A percentile compares a stretch with the other conserved stretches of the same genome.
Conservation (phyloP, 2,329 filamentous ascomycete genomes). For the Sclerotinia spermophila region DNA sequence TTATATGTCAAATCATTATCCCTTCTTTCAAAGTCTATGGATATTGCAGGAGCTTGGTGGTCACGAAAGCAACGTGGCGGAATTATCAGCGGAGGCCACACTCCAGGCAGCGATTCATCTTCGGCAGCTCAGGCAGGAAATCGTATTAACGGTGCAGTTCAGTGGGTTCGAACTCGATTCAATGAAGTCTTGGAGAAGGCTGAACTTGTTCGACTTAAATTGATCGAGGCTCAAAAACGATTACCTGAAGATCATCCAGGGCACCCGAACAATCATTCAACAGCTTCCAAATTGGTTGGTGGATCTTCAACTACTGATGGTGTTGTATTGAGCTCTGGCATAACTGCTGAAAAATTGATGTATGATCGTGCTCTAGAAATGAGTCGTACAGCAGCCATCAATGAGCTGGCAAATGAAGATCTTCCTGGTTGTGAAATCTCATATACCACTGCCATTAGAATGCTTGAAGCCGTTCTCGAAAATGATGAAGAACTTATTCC, state of each 20-base stretch:
- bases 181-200: constrained; percentile 97
- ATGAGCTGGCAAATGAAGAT: constrained; percentile 91
- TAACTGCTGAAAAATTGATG: constrained; percentile 96
- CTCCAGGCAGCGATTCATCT: constrained; percentile 42
- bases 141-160: constrained; percentile 87
- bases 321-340: constrained; percentile 78
- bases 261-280: constrained; percentile 75
- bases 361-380: constrained; percentile 96
- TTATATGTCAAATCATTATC: constrained; percentile 93
- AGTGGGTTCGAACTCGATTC: constrained; percentile 91
- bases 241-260: constrained; percentile 81
- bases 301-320: constrained; percentile 63
- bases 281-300: constrained; percentile 47
- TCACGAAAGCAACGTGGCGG: constrained; percentile 69
- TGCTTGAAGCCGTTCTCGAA: constrained; percentile 93
- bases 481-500: constrained; percentile 61
- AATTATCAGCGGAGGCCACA: constrained; percentile 42
- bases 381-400: constrained; percentile 90
- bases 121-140: constrained; percentile 43
- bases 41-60: constrained; percentile 94
- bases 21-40: constrained; percentile 89
- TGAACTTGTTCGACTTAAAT: constrained; percentile 83
- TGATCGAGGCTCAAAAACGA: constrained; percentile 79
- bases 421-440: constrained; percentile 84
- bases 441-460: constrained; percentile 87